Evolutionary conservation across 192 early-diverging fungal species (phyloP).

Genomic region (Pecoramyces ruminantium): DNA sequence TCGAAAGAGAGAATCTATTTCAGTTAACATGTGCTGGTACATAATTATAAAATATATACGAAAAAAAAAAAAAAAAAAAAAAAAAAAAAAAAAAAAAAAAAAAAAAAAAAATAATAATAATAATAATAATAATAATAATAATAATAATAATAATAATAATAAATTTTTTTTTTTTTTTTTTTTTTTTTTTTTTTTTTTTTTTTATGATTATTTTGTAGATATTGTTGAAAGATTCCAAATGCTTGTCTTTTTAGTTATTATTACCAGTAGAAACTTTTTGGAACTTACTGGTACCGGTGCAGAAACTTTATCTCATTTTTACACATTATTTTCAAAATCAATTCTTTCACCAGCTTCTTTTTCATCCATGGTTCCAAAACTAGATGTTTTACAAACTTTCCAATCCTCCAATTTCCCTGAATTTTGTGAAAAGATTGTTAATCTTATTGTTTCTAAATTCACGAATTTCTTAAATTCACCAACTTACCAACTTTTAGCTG

Average conservation of each 20-base stretch:
- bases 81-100: neutral
- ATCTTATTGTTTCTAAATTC: neutral
- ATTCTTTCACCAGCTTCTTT: neutral
- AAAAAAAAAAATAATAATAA: neutral
- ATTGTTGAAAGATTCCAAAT: constrained; percentile 94
- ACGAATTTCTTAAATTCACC: constrained; percentile 1
- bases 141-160: constrained; percentile 4
- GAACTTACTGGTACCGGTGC: constrained; percentile 39
- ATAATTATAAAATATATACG: no score
- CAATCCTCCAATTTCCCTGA: neutral
- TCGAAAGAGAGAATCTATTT: constrained; percentile 93
- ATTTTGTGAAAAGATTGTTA: constrained; percentile 1
- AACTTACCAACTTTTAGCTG: constrained; percentile 36
- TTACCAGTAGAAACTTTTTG: constrained; percentile 74
- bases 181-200: neutral
- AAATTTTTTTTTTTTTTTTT: neutral
- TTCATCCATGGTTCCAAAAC: neutral
- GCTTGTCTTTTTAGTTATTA: constrained; percentile 70
- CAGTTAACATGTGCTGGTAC: constrained; percentile 79
- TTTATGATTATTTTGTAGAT: no score
- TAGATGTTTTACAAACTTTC: constrained; percentile 2
- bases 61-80: no score
- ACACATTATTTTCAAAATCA: neutral
- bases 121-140: neutral
- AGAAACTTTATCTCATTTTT: neutral